Conservation (phyloP, 2,329 filamentous ascomycete species). For the Myriangium duriaei region DNA sequence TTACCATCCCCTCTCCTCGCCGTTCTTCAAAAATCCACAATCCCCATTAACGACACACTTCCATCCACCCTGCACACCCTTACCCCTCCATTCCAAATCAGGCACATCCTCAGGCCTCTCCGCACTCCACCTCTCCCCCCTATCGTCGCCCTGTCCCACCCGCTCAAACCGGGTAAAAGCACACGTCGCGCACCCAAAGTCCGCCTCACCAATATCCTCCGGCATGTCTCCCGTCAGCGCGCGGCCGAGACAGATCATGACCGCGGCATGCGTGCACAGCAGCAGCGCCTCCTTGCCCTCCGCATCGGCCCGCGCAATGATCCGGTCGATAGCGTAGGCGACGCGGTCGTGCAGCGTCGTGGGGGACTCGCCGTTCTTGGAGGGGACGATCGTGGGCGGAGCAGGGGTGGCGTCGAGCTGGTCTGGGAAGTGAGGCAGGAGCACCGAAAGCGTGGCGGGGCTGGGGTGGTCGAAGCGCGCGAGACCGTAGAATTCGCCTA, state of each 20-base stretch:
- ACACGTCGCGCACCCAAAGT: conserved; percentile 78
- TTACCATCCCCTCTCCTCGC: conserved; percentile 82
- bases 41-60: conserved; percentile 68
- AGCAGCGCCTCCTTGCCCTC: conserved; percentile 56
- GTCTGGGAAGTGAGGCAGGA: conserved; percentile 57
- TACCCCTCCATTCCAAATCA: conserved; percentile 43
- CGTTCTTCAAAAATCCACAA: conserved; percentile 66
- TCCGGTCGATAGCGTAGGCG: conserved; percentile 53
- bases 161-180: conserved; percentile 58
- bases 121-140: conserved; percentile 18
- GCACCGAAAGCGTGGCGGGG: conserved; percentile 51
- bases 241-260: conserved; percentile 74
- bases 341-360: conserved; percentile 68
- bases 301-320: conserved; percentile 60
- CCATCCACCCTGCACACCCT: conserved; percentile 66
- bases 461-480: conserved; percentile 76
- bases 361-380: conserved; percentile 64
- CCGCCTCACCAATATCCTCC: conserved; percentile 55
- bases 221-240: conserved; percentile 70
- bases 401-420: conserved; percentile 35
- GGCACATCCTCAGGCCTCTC: conserved; percentile 26
- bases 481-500: conserved; percentile 79
- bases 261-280: conserved; percentile 81
- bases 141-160: conserved; percentile 17
- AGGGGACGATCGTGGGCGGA: conserved; percentile 52